Conservation (phyloP, 768 basidiomycete genomes). For the Tephrocybe sp. region DNA sequence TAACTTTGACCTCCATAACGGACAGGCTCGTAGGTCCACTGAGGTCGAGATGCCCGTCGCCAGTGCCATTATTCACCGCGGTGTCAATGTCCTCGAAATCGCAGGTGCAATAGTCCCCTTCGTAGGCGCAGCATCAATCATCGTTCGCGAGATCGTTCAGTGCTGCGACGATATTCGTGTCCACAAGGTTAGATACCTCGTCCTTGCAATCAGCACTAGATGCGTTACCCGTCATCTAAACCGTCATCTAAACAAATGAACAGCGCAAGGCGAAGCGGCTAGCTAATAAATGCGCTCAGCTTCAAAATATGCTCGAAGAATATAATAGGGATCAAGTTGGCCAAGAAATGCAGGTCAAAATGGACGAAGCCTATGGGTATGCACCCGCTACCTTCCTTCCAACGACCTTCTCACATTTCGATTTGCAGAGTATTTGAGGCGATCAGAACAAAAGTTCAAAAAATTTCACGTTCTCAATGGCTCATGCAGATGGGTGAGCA, state of each 20-base stretch:
- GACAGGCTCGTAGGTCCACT: not conserved
- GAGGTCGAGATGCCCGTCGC: not conserved
- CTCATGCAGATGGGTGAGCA: slow-evolving; percentile 39
- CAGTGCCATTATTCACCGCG: not conserved
- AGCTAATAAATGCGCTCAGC: slow-evolving; percentile 37
- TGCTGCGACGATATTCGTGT: slow-evolving; percentile 45
- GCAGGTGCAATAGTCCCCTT: slow-evolving; percentile 47
- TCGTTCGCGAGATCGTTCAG: slow-evolving; percentile 43
- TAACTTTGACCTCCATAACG: not conserved
- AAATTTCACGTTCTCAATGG: slow-evolving; percentile 38
- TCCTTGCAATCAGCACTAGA: not conserved
- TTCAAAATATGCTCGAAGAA: slow-evolving; percentile 41
- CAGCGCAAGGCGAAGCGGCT: slow-evolving; percentile 45
- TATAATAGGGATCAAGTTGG: slow-evolving; percentile 38
- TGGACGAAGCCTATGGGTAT: slow-evolving; percentile 47
- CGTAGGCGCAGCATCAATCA: slow-evolving; percentile 40
- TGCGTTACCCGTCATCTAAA: slow-evolving; percentile 1
- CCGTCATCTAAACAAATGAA: not conserved
- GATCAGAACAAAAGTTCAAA: slow-evolving; percentile 37
- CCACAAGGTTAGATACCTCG: slow-evolving; percentile 42
- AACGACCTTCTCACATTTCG: not conserved
- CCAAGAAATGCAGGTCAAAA: slow-evolving; percentile 35
- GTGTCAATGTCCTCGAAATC: slow-evolving; percentile 32
- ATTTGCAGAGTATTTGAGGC: slow-evolving; percentile 38
- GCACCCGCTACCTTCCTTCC: slow-evolving; percentile 16